phyloP scores from a whole-genome alignment of 495 filamentous ascomycete species.

The Penicillium argentinense region DNA sequence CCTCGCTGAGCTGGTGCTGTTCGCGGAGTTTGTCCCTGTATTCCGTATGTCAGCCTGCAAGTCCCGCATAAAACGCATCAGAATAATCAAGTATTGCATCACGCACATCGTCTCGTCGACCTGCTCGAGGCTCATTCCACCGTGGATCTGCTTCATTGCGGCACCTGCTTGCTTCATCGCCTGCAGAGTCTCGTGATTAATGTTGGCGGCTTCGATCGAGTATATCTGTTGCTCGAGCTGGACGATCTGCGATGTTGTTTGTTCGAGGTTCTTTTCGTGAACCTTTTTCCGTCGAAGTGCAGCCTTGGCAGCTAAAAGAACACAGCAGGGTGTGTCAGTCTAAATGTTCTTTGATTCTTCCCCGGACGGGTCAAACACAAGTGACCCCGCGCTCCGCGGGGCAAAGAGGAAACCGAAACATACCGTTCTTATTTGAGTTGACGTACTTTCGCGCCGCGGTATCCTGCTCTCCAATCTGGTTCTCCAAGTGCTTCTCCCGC shows the following conservation, averaged over 20 bases:
- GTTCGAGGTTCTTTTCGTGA: slow-evolving; percentile 85
- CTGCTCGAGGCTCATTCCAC: slow-evolving; percentile 83
- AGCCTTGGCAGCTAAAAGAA: slow-evolving; percentile 71
- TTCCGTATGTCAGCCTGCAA: neutral
- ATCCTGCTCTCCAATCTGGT: slow-evolving; percentile 92
- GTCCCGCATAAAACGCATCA: neutral
- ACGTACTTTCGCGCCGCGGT: slow-evolving; percentile 87
- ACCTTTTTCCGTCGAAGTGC: slow-evolving; percentile 95
- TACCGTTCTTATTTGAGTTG: slow-evolving; percentile 86
- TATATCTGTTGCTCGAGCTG: slow-evolving; percentile 96
- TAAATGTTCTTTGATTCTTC: neutral
- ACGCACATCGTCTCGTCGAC: slow-evolving; percentile 95
- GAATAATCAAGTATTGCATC: neutral
- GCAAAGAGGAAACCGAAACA: neutral
- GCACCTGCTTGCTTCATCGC: slow-evolving; percentile 88
- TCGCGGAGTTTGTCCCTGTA: slow-evolving; percentile 88
- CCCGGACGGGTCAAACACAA: neutral
- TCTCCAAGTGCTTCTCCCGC: slow-evolving; percentile 85
- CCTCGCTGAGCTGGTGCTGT: slow-evolving; percentile 87
- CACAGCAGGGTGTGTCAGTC: slow-evolving; percentile 3
- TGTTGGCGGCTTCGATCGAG: slow-evolving; percentile 95
- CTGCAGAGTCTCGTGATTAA: slow-evolving; percentile 93
- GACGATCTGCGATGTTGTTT: slow-evolving; percentile 83
- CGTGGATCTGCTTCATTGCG: slow-evolving; percentile 92
- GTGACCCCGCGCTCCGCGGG: too few species aligned